phyloP scores from a whole-genome alignment of 768 basidiomycete genomes.

The Hygrophoropsis aurantiaca region DNA sequence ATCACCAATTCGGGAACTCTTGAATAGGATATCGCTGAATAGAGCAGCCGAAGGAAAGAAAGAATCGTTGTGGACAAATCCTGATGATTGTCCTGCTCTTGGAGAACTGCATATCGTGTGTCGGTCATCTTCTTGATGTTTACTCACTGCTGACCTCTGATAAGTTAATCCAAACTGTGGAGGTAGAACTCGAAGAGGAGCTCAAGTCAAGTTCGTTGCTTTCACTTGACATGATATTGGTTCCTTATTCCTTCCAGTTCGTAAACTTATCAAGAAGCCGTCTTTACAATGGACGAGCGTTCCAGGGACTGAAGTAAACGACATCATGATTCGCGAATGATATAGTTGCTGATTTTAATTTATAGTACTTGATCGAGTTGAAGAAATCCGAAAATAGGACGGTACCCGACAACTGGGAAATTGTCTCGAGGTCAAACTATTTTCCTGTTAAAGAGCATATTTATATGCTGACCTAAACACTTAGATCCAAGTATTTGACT shows the following conservation, averaged over 20 bases:
- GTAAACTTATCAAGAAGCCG: conserved; percentile 71
- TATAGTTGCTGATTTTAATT: neutral
- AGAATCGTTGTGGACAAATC: conserved; percentile 66
- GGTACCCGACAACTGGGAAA: conserved; percentile 55
- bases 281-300: conserved; percentile 69
- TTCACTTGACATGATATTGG: neutral
- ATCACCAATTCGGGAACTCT: conserved; percentile 49
- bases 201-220: conserved; percentile 55
- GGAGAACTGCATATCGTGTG: conserved; percentile 62
- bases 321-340: conserved; percentile 1
- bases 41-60: conserved; percentile 67
- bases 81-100: conserved; percentile 52
- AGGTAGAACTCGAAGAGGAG: conserved; percentile 72
- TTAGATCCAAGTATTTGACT: conserved; percentile 67
- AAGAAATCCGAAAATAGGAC: conserved; percentile 52
- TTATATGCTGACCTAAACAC: conserved; percentile 5
- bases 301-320: conserved; percentile 66
- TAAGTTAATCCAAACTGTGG: conserved; percentile 67
- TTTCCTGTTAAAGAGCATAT: neutral
- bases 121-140: conserved; percentile 1
- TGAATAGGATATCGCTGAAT: conserved; percentile 57
- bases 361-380: conserved; percentile 78
- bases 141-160: conserved; percentile 3
- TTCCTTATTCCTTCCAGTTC: conserved; percentile 43
- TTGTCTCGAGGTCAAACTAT: conserved; percentile 58